These are phyloP conservation scores for Nannochloropsis granulata DNA, from an alignment of 108 stramenopile species.

Conservation along the genomic window DNA sequence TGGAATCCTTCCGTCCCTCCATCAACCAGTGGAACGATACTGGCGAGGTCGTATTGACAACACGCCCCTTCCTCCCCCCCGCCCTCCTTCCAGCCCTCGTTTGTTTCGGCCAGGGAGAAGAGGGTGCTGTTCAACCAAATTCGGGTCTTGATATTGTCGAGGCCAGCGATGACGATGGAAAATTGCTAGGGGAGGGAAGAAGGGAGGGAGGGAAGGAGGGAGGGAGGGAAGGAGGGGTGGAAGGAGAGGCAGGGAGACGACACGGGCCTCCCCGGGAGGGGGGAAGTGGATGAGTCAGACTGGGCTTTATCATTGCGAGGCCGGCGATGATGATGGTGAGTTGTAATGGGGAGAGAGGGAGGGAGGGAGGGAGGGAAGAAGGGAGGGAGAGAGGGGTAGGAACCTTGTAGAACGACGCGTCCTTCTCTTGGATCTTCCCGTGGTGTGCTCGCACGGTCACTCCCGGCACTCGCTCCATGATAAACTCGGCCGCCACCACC, in stretches of 20 bases:
- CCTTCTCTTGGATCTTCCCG: conserved; percentile 86
- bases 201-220: neutral
- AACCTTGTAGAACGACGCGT: conserved; percentile 60
- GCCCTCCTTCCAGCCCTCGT: conserved; percentile 28
- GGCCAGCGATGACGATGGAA: conserved; percentile 72
- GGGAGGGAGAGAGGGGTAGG: neutral
- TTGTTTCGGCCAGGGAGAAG: neutral
- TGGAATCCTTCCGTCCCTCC: conserved; percentile 97
- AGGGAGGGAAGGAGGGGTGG: neutral
- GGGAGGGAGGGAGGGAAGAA: neutral
- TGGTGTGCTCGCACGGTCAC: conserved; percentile 56
- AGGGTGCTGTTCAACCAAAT: conserved; percentile 89
- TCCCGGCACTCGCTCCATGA: conserved; percentile 33
- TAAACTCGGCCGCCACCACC: conserved; percentile 44
- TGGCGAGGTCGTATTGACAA: conserved; percentile 17
- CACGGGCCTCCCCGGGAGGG: too few relatives aligned
- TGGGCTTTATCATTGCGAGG: too few relatives aligned
- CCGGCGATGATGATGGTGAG: too few relatives aligned
- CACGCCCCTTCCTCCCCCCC: neutral
- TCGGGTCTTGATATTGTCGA: conserved; percentile 93
- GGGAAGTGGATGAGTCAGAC: neutral
- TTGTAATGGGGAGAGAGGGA: neutral
- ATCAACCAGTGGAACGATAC: conserved; percentile 92
- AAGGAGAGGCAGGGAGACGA: too few relatives aligned
- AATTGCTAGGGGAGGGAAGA: conserved; percentile 39